Conservation (phyloP, 2,329 filamentous ascomycete genomes). For the Zarea fungicola region DNA sequence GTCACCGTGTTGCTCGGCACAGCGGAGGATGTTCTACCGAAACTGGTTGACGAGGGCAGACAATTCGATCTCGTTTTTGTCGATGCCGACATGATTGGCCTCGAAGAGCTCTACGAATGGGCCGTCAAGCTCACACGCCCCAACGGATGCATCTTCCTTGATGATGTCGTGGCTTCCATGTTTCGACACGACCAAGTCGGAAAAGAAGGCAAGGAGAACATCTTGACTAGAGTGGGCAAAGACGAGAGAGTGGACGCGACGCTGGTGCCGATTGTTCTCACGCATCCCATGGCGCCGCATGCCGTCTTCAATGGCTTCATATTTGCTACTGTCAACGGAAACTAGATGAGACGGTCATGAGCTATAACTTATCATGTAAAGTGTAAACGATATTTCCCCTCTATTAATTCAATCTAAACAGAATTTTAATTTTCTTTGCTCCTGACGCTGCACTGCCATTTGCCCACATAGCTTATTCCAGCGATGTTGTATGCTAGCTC, state of each 20-base stretch:
- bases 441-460: no score
- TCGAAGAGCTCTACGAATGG: conserved; percentile 41
- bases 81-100: conserved; percentile 45
- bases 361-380: no score
- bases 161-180: conserved; percentile 40
- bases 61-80: conserved; percentile 46
- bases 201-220: conserved; percentile 13
- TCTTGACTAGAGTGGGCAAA: conserved; percentile 20
- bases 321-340: background rate
- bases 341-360: no score
- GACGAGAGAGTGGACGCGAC: conserved; percentile 23
- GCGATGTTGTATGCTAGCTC: no score
- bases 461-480: no score
- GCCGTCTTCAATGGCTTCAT: conserved; percentile 12
- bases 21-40: conserved; percentile 32
- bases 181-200: conserved; percentile 33
- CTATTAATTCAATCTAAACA: no score
- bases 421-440: no score
- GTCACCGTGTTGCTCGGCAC: conserved; percentile 38
- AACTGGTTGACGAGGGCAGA: conserved; percentile 33
- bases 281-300: conserved; percentile 15
- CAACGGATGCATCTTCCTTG: conserved; percentile 38
- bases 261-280: conserved; percentile 16
- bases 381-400: no score
- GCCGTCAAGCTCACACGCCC: conserved; percentile 33